Base-by-base conservation (phyloP, 306 rosid genomes). In the Oemleria cerasiformis region DNA sequence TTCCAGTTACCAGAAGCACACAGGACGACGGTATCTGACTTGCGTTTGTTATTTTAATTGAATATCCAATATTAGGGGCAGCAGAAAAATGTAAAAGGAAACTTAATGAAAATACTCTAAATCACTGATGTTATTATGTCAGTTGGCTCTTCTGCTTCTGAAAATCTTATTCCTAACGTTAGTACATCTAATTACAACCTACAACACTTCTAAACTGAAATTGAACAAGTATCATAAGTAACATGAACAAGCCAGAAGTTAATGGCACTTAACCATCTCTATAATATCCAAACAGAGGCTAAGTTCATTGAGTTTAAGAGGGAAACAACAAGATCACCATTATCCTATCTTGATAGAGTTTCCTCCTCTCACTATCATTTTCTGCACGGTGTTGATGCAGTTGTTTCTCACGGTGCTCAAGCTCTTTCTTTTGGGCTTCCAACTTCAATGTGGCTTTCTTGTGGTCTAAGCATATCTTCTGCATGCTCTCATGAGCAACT, bases 351-450 rank as follows among this genome's bases (percentile, higher is more conserved):
- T 68, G 77, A 19, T 34, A 7, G 47, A 92, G 74, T 56, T 81
- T 87, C 72, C 74, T 72, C 71, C 82, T 84, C 83, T 90, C 90
- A 17, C 73, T 78, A 14, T 81, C 81, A 77, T 88, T 87, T 10
- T 73, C 73, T 23, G 79, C 84, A 75, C 72, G 74, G 53, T 89
- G 83, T 63, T 77, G 71, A 47, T 47, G 82, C 64, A 92, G 78
- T 63, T 62, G 71, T 70, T 83, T 82, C 83, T 92, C 96, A 44
- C 68, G 81, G 16, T 41, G 44, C 83, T 61, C 75, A 65, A 92
- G 90, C 41, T 78, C 63, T 66, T 82, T 75, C 72, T 40, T 88
- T 80, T 65, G 75, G 68, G 70, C 80, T 75, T 85, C 78, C 75
- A 92, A 78, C n/a, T 47, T 76, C 72, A 45, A 40, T 43, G 79